phyloP scores from a whole-genome alignment of 495 filamentous ascomycete species.

The Penicillium parvum region DNA sequence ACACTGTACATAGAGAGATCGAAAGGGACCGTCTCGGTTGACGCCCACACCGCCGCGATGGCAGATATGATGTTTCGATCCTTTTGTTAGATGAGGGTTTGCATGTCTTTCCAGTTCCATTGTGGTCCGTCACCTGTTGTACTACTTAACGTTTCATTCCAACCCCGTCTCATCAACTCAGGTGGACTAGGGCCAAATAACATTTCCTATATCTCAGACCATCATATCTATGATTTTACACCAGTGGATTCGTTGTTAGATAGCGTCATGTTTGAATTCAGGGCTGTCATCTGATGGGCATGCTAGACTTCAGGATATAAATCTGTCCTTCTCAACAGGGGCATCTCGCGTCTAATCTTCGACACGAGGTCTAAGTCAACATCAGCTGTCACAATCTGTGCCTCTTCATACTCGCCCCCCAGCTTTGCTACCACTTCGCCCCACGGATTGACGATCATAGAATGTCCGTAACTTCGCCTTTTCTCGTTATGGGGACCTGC shows the following conservation, averaged over 20 bases:
- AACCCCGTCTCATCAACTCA: conserved; percentile 26
- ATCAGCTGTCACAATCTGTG: conserved; percentile 49
- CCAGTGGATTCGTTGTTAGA: neutral
- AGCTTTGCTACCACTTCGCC: conserved; percentile 67
- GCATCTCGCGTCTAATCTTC: conserved; percentile 58
- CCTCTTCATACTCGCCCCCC: conserved; percentile 45
- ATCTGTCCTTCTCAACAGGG: conserved; percentile 57
- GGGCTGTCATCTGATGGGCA: too few species aligned
- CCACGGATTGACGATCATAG: conserved; percentile 87
- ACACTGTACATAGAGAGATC: conserved; percentile 48
- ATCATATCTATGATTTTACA: conserved; percentile 4
- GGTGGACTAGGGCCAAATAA: conserved; percentile 21
- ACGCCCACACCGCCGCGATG: conserved; percentile 28
- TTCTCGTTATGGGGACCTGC: conserved; percentile 74
- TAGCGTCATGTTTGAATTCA: neutral
- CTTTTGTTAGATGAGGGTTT: conserved; percentile 40
- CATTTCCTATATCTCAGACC: conserved; percentile 13
- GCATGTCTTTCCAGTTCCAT: conserved; percentile 32
- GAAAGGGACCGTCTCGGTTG: conserved; percentile 32
- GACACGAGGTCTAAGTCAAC: conserved; percentile 47
- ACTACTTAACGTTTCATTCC: conserved; percentile 33
- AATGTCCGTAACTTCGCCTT: conserved; percentile 80
- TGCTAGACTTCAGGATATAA: conserved; percentile 50
- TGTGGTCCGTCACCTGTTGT: conserved; percentile 26
- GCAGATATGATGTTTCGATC: conserved; percentile 35